A percentile compares a stretch with the other conserved stretches of the same genome.
phyloP scores from a whole-genome alignment of 225 moss, liverwort and hornwort species.

The Asterella californica region DNA sequence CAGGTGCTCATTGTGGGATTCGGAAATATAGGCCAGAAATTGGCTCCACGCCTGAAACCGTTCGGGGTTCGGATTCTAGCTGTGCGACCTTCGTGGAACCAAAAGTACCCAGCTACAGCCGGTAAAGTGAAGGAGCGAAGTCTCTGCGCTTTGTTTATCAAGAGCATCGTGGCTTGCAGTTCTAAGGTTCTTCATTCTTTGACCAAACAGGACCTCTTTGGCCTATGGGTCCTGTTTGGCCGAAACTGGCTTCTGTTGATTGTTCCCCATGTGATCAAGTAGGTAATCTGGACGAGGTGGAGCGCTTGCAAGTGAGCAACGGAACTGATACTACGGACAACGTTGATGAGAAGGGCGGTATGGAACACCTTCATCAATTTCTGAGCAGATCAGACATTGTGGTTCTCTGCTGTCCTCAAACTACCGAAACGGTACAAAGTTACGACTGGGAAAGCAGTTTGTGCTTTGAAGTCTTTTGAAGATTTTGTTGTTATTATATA shows the following conservation, averaged over 20 bases:
- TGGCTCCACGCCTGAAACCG: slow-evolving; percentile 56
- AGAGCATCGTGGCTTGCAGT: neutral
- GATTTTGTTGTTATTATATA: neutral
- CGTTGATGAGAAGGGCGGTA: slow-evolving; percentile 61
- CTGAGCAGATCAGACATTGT: slow-evolving; percentile 74
- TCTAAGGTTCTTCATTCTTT: neutral
- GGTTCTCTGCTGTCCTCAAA: slow-evolving; percentile 60
- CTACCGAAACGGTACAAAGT: slow-evolving; percentile 50
- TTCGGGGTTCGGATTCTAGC: slow-evolving; percentile 75
- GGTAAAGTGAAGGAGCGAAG: slow-evolving; percentile 7
- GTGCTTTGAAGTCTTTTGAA: neutral
- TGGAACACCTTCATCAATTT: slow-evolving; percentile 59
- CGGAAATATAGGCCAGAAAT: slow-evolving; percentile 67
- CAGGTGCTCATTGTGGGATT: slow-evolving; percentile 81
- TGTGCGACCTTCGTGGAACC: slow-evolving; percentile 57
- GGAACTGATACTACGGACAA: slow-evolving; percentile 28
- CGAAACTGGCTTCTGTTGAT: neutral
- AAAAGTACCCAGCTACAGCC: slow-evolving; percentile 9
- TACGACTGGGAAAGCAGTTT: neutral
- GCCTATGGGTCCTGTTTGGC: neutral
- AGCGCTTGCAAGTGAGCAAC: neutral
- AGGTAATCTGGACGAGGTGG: neutral
- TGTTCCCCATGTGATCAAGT: neutral
- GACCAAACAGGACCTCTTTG: no score
- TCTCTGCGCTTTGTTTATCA: neutral